These are phyloP conservation scores for Liriodendron chinense DNA, from an alignment of 164 flowering plant genomes.

Conservation along the genomic window DNA sequence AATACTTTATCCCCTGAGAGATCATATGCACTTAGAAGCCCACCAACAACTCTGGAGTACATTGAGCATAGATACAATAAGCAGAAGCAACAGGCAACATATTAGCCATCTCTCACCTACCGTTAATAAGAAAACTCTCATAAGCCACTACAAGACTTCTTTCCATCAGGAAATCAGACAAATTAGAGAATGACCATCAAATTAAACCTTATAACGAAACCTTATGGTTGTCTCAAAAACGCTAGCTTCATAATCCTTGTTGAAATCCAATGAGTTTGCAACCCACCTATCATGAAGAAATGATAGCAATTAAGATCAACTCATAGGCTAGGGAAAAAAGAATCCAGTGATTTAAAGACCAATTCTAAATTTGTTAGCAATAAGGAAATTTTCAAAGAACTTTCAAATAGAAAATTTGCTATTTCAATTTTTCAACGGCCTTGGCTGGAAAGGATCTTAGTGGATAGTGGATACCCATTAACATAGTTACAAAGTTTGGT, in stretches of 20 bases:
- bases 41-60: constrained; percentile 85
- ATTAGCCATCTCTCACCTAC: not conserved
- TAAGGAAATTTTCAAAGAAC: too few relatives aligned
- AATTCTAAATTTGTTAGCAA: not conserved
- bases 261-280: constrained; percentile 84
- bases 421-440: too few relatives aligned
- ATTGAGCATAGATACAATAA: constrained; percentile 9
- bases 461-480: too few relatives aligned
- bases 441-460: too few relatives aligned
- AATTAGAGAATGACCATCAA: constrained; percentile 16
- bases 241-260: constrained; percentile 93
- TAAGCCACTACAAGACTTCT: constrained; percentile 8
- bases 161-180: constrained; percentile 14
- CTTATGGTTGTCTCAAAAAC: constrained; percentile 99
- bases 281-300: constrained; percentile 74
- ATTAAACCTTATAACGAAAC: constrained; percentile 85
- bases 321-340: not conserved
- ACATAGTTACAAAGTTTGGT: too few relatives aligned
- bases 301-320: constrained; percentile 3
- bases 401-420: too few relatives aligned
- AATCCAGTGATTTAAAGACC: not conserved
- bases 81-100: constrained; percentile 3
- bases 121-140: not conserved
- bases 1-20: constrained; percentile 83
- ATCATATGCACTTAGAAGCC: constrained; percentile 97